A percentile compares a stretch with the other conserved stretches of the same genome.
Evolutionary conservation across 2,329 filamentous ascomycete genomes (phyloP).

Genomic region (Juglanconis sp.): DNA sequence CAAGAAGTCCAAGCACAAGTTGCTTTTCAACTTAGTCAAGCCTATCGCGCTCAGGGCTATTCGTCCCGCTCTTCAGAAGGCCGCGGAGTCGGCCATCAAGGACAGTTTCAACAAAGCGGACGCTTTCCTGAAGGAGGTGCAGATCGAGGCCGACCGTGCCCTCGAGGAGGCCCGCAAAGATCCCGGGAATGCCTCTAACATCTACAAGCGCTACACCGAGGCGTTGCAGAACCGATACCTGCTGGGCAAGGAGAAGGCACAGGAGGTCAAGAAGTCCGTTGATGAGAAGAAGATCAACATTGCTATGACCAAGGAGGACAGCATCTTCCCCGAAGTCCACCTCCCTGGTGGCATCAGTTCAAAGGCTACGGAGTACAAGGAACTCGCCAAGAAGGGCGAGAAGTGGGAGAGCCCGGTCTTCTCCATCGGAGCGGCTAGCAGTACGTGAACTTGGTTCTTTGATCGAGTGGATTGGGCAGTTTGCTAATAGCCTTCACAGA

Average conservation of each 20-base stretch:
- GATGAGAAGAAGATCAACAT: slow-evolving; percentile 75
- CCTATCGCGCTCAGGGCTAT: slow-evolving; percentile 81
- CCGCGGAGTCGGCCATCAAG: slow-evolving; percentile 83
- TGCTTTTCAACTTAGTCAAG: slow-evolving; percentile 83
- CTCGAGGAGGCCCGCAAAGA: slow-evolving; percentile 63
- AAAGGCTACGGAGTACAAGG: slow-evolving; percentile 92
- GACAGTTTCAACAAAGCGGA: slow-evolving; percentile 78
- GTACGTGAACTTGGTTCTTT: not conserved
- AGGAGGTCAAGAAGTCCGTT: slow-evolving; percentile 51
- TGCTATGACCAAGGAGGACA: slow-evolving; percentile 82
- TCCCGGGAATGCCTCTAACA: slow-evolving; percentile 72
- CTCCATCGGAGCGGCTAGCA: slow-evolving; percentile 73
- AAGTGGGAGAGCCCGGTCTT: slow-evolving; percentile 96
- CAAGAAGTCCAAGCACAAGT: slow-evolving; percentile 92
- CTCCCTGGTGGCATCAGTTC: slow-evolving; percentile 85
- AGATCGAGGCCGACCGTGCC: slow-evolving; percentile 77
- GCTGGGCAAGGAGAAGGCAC: slow-evolving; percentile 74
- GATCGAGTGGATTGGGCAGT: not conserved
- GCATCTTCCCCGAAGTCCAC: slow-evolving; percentile 81
- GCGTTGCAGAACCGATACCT: slow-evolving; percentile 72
- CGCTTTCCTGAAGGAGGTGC: slow-evolving; percentile 68
- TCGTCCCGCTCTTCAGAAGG: slow-evolving; percentile 80
- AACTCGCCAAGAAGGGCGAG: slow-evolving; percentile 82
- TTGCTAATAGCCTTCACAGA: slow-evolving; percentile 26
- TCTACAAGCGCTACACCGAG: slow-evolving; percentile 79